phyloP scores from a whole-genome alignment of 768 basidiomycete species.

The Boletellus emodensis region DNA sequence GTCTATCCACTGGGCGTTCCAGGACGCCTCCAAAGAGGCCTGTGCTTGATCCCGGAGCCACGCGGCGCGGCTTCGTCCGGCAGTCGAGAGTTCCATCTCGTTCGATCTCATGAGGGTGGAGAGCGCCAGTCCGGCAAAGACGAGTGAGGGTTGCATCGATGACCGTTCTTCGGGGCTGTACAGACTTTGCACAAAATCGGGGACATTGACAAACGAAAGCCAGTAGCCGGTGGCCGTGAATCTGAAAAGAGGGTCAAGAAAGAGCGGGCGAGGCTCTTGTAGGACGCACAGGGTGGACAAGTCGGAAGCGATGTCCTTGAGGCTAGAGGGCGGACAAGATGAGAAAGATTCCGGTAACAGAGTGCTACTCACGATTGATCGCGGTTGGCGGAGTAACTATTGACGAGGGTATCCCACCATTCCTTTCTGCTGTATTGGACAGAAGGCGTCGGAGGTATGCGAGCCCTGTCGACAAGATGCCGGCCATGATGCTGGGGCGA shows the following conservation, averaged over 20 bases:
- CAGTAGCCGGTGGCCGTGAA: slow-evolving; percentile 61
- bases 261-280: neutral
- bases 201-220: slow-evolving; percentile 65
- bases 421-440: slow-evolving; percentile 33
- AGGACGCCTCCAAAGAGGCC: slow-evolving; percentile 47
- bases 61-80: slow-evolving; percentile 56
- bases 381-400: slow-evolving; percentile 37
- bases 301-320: slow-evolving; percentile 48
- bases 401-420: slow-evolving; percentile 50
- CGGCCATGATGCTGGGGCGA: slow-evolving; percentile 25
- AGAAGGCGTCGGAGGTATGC: slow-evolving; percentile 26
- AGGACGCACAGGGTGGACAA: slow-evolving; percentile 48
- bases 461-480: slow-evolving; percentile 25
- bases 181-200: slow-evolving; percentile 50
- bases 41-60: slow-evolving; percentile 57
- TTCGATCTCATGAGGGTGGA: slow-evolving; percentile 71
- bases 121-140: slow-evolving; percentile 66
- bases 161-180: slow-evolving; percentile 48
- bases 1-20: slow-evolving; percentile 52
- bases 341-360: neutral
- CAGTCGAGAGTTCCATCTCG: slow-evolving; percentile 50
- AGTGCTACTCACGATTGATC: slow-evolving; percentile 39
- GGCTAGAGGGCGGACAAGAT: slow-evolving; percentile 27
- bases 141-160: slow-evolving; percentile 65
- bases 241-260: slow-evolving; percentile 35